Evolutionary conservation across 495 filamentous ascomycete species (phyloP).

Genomic region (Sporormia fimetaria): DNA sequence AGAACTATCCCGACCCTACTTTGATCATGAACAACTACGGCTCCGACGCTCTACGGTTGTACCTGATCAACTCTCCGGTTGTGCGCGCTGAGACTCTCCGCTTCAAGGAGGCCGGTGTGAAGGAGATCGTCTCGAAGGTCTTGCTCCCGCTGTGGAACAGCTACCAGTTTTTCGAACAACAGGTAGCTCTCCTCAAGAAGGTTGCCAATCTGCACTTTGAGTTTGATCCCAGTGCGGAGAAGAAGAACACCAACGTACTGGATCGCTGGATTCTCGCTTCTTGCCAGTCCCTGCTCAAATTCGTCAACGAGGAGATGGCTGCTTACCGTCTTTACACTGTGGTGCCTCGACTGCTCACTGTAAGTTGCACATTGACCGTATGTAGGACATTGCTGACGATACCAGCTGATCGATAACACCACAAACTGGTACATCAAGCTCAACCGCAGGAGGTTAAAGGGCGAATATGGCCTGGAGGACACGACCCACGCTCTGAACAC

Average conservation of each 20-base stretch:
- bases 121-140: slow-evolving; percentile 91
- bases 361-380: neutral
- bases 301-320: slow-evolving; percentile 91
- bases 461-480: slow-evolving; percentile 77
- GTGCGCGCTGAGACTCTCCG: slow-evolving; percentile 83
- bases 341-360: slow-evolving; percentile 64
- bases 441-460: slow-evolving; percentile 91
- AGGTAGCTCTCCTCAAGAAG: slow-evolving; percentile 88
- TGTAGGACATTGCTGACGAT: slow-evolving; percentile 19
- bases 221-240: slow-evolving; percentile 66
- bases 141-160: slow-evolving; percentile 93
- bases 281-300: slow-evolving; percentile 84
- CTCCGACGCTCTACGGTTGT: slow-evolving; percentile 85
- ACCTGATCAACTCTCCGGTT: slow-evolving; percentile 95
- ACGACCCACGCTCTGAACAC: slow-evolving; percentile 87
- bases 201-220: slow-evolving; percentile 63
- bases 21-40: slow-evolving; percentile 82
- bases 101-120: slow-evolving; percentile 89
- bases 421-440: slow-evolving; percentile 99
- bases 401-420: slow-evolving; percentile 73
- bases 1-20: slow-evolving; percentile 91
- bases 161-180: slow-evolving; percentile 96
- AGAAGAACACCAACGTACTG: slow-evolving; percentile 82
- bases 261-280: slow-evolving; percentile 92
- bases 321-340: slow-evolving; percentile 71